Conservation (phyloP, 257 asterid species). For the Solanum neorickii region DNA sequence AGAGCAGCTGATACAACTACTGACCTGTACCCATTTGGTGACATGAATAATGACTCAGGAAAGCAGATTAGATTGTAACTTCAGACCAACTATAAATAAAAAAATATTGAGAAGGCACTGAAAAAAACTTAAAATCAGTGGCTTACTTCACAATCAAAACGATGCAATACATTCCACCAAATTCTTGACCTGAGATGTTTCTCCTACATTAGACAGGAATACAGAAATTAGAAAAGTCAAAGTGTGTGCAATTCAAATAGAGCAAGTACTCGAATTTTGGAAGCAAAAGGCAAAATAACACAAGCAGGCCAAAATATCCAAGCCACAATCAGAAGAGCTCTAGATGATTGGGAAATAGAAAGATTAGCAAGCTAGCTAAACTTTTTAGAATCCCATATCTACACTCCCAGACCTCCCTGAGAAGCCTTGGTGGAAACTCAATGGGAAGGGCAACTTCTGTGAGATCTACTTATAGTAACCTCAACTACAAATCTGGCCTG, state of each 20-base stretch:
- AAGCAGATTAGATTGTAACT: not conserved
- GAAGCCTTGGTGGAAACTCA: not conserved
- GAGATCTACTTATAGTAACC: not conserved
- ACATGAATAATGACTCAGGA: not conserved
- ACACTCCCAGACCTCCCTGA: not conserved
- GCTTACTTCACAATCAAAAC: constrained; percentile 81
- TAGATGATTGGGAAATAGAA: not conserved
- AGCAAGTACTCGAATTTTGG: not conserved
- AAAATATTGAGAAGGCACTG: not conserved
- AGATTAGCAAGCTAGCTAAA: not conserved
- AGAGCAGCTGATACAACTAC: constrained; percentile 94
- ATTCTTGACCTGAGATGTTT: constrained; percentile 97
- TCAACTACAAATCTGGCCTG: not conserved
- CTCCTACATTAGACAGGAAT: constrained; percentile 49
- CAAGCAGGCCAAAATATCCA: not conserved
- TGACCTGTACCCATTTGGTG: constrained; percentile 39
- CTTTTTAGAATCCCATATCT: not conserved
- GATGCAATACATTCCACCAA: constrained; percentile 94
- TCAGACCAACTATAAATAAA: not conserved
- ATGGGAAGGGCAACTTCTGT: not conserved
- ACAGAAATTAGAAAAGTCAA: not conserved
- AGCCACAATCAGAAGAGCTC: not conserved
- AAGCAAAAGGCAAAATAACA: not conserved
- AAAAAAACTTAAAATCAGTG: not conserved
- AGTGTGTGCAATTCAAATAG: not conserved